Evolutionary conservation across 257 asterid species (phyloP), one percentile per base, ranked within the genome.

Genomic region (Nicotiana noctiflora): DNA sequence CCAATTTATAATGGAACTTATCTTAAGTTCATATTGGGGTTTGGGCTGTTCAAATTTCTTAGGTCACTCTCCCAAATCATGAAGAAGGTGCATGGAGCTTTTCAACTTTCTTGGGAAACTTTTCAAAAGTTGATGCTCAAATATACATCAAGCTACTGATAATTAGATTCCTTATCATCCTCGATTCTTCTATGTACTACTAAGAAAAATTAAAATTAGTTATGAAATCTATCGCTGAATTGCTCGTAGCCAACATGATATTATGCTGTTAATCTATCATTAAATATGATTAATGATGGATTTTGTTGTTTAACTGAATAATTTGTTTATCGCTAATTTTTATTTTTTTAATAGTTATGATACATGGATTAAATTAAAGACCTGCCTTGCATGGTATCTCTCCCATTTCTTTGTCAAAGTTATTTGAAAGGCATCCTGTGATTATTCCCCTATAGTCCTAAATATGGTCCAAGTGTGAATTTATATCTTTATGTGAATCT

Each of bases 71-170:
- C 70, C 15, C 55, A 60, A 77, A 77, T n/a, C 3, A 32, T 56
- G 19, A 32, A 18, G 52, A 57, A 77, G 67, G 57, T 55, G 80
- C 52, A 19, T 55, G 10, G 67, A 56, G 21, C 31, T 56, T 2
- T 76, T 66, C 68, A 56, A 77, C 68, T 77, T 77, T 77, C 68
- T 77, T 56, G 68, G 67, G 55, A 37, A 77, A 18, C 34, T 56
- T 4, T 77, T 32, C 9, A 32, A 77, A 56, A 32, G 70, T 56
- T 77, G 56, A 57, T 77, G n/a, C 32, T 56, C 13, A 19, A 72
- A 72, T 34, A 72, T 72, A 72, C 61, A 56, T 72, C 78, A 72
- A 23, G 78, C 60, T 46, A 46, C 59, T 21, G 59, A 70, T 46
- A 70, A 70, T 21, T 44, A 10, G 59, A 44, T 46, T 70, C 77